phyloP scores from a whole-genome alignment of 106 monocot species.

The Platanthera guangdongensis region DNA sequence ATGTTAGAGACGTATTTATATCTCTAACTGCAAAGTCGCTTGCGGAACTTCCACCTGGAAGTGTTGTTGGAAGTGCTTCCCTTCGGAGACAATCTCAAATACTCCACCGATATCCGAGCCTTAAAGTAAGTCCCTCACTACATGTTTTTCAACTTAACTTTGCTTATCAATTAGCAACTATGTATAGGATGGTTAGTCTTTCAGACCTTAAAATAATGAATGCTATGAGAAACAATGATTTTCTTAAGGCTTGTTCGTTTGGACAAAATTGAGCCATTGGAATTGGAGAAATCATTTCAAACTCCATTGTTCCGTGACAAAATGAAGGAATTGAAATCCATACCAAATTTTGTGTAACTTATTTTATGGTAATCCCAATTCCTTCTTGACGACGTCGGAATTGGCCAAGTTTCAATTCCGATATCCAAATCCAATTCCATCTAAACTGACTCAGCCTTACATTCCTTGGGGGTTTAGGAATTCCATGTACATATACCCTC shows the following conservation, averaged over 20 bases:
- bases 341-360: no score
- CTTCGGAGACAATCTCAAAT: constrained; percentile 93
- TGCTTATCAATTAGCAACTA: background rate
- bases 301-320: no score
- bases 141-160: background rate
- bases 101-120: constrained; percentile 73
- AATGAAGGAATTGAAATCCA: no score
- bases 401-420: no score
- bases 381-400: no score
- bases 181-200: background rate
- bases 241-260: background rate
- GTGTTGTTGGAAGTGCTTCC: constrained; percentile 92
- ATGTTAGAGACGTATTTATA: constrained; percentile 93
- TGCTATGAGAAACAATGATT: background rate
- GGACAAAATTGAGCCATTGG: no score
- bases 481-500: no score
- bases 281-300: no score
- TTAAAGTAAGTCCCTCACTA: constrained; percentile 46
- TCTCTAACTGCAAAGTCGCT: constrained; percentile 67
- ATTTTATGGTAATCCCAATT: no score
- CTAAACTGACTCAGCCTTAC: no score
- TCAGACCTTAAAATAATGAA: background rate
- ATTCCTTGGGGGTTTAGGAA: no score
- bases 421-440: no score
- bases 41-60: constrained; percentile 83